Evolutionary conservation across 2,329 filamentous ascomycete genomes (phyloP), one percentile per base, ranked within the genome.

Genomic region (Penicillium glabrum): DNA sequence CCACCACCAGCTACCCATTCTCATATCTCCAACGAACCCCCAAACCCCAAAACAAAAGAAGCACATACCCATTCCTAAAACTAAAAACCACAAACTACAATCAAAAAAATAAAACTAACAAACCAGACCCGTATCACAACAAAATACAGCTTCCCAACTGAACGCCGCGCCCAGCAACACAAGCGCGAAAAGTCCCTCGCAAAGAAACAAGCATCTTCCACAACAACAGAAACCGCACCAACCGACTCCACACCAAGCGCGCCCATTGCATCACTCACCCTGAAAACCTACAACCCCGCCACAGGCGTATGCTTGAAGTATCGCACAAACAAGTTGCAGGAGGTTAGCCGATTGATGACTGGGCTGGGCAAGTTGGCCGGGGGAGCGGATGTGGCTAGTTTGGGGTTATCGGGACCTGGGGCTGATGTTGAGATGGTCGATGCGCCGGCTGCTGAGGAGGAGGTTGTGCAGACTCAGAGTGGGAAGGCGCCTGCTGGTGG

Each of bases 261-360:
- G 54, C 78, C 84, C 2, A 80, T 87, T 5, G 92, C 89, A 62
- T 85, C 82, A 54, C 87, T 99, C 51, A 88, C 87, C 4, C 79
- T 99, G 59, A 98, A 96, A 79, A 95, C 95, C 5, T 98, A 87
- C 78, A 91, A 97, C 73, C 89, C 95, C 0, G 80, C 79, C 43
- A 89, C 87, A 53, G 95, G 95, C 69, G 87, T 88, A 56, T 88
- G 88, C 59, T 83, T 99, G 61, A 96, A 97, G 78, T 98, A 97
- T 81, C 84, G 86, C 72, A 99, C 95, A 35, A 89, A 88, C 71
- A 96, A 96, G 77, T 51, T 49, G 5, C 59, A 62, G 54, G 93
- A 98, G 77, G 92, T 99, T 10, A 88, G 89, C 24, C 82, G 95
- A 27, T 77, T 99, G 67, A 85, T 99, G 56, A 85, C 86, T 51